Evolutionary conservation across 139 green algal species (phyloP), one percentile per base, ranked within the genome.

Genomic region (Chlamydomonas asymmetrica): DNA sequence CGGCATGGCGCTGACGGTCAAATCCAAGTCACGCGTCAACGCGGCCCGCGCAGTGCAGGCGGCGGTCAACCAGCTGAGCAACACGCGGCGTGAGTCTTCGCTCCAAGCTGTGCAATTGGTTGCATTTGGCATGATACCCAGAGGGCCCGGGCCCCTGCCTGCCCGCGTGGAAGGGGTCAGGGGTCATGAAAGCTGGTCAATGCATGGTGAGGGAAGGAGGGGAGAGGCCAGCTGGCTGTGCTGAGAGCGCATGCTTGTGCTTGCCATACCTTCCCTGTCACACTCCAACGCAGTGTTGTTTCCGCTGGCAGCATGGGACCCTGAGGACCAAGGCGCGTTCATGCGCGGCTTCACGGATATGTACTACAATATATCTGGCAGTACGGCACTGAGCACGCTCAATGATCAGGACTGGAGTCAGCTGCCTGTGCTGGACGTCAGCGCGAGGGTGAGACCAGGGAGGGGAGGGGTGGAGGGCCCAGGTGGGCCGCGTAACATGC

Each of bases 221-320:
- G n/a, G n/a, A n/a, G n/a, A n/a, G n/a, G n/a, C n/a, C n/a, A n/a
- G n/a, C n/a, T n/a, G n/a, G n/a, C n/a, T n/a, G n/a, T 10, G 22
- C 5, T 31, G 4, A 16, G 9, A 29, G 9, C 57, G 22, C 57
- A 5, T 23, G 16, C 49, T 22, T 1, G 22, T 29, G 34, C 31
- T 4, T 34, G 3, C 49, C 35, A 10, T 3, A 7, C 6, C 45
- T 5, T 31, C 65, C 32, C 20, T 4, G 48, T 6, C 66, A 35
- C 5, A 4, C 49, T 8, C 66, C 29, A 34, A 49, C 32, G 50
- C 57, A 75, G 69, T 75, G 54, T 54, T 75, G 54, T 38, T 43
- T 20, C 69, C 69, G 16, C 23, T 57, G n/a, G 29, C 69, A 3
- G 9, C 35, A 4, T 39, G 66, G 39, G 69, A 66, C 38, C 39